Percentiles rank a stretch among this genome's conserved stretches.
Evolutionary conservation across 2,329 filamentous ascomycete genomes (phyloP).

Genomic region (Neocatenulostroma microsporum): DNA sequence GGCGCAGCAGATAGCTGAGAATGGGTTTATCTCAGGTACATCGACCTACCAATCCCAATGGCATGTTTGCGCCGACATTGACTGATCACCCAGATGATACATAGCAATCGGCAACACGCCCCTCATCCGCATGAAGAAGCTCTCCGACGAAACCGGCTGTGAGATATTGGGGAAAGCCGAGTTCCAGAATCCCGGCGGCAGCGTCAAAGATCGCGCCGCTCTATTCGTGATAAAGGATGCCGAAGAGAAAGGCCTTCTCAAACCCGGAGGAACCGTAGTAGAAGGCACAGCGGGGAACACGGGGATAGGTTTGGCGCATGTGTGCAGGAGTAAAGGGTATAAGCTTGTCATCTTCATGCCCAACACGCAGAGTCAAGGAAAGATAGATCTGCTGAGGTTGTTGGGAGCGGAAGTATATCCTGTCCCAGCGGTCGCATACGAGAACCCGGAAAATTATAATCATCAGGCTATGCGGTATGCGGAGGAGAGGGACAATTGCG

Average conservation of each 20-base stretch:
- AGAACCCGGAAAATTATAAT: constrained; percentile 96
- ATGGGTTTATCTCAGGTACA: constrained; percentile 70
- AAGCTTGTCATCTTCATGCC: constrained; percentile 99
- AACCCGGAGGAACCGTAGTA: constrained; percentile 84
- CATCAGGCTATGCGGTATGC: constrained; percentile 89
- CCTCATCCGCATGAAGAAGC: constrained; percentile 77
- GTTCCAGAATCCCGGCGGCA: constrained; percentile 96
- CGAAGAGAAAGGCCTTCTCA: constrained; percentile 75
- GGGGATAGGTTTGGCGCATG: constrained; percentile 93
- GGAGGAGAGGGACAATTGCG: constrained; percentile 74
- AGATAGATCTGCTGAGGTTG: constrained; percentile 85
- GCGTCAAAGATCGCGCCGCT: constrained; percentile 91
- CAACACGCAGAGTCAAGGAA: constrained; percentile 95
- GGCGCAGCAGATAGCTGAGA: constrained; percentile 69
- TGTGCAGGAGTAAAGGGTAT: constrained; percentile 87
- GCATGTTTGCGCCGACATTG: constrained; percentile 10
- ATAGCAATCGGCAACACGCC: constrained; percentile 95
- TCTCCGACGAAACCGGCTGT: constrained; percentile 88
- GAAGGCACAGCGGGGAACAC: constrained; percentile 98
- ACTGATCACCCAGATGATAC: constrained; percentile 16
- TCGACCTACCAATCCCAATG: neutral
- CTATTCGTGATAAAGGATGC: constrained; percentile 91
- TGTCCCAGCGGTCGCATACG: constrained; percentile 90
- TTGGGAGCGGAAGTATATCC: constrained; percentile 93
- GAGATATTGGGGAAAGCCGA: constrained; percentile 94